Base-by-base conservation (phyloP, 768 basidiomycete species). In the Mycena capillaripes region DNA sequence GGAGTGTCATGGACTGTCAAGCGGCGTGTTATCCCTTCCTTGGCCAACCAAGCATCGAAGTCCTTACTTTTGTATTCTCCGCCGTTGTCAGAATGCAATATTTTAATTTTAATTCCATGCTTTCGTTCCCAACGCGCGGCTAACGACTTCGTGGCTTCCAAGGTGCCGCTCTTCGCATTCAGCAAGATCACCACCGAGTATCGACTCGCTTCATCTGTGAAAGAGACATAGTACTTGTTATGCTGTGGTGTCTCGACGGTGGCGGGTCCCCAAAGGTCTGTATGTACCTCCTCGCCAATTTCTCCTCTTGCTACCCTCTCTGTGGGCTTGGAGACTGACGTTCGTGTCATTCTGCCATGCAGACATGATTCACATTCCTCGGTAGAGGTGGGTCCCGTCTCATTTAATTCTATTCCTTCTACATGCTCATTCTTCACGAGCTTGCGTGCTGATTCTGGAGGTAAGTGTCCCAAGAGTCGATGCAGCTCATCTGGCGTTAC, bases 261-360 rank as follows among this genome's bases (percentile, higher is more conserved):
- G 16, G 81, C 73, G 6, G 81, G 82, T 25, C 83, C 83, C 82
- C 83, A 85, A 2, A 86, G 60, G 67, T 86, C 81, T 1, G 76
- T 76, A 46, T 83, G 81, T 8, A 84, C 78, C 30, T 80, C 77
- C 0, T 81, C 80, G 6, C 82, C 81, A 67, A 82, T 76, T 1
- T 56, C 19, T 23, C 60, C 63, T n/a, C 56, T 27, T 4, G 81
- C 76, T 12, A 73, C 64, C 21, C 72, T 57, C 12, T 75, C 74
- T 23, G 64, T 52, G 23, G 69, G 76, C 65, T 81, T 81, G 30
- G 69, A 69, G 19, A 82, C 77, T 21, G 70, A 61, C 42, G 80
- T 77, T 6, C 72, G 56, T 16, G 76, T 76, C 21, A 76, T 57
- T 73, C 84, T 84, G 34, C 78, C 81, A 23, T 76, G 76, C 40